Evolutionary conservation across 192 early-diverging fungal genomes (phyloP).

Genomic region (Entomortierella lignicola): DNA sequence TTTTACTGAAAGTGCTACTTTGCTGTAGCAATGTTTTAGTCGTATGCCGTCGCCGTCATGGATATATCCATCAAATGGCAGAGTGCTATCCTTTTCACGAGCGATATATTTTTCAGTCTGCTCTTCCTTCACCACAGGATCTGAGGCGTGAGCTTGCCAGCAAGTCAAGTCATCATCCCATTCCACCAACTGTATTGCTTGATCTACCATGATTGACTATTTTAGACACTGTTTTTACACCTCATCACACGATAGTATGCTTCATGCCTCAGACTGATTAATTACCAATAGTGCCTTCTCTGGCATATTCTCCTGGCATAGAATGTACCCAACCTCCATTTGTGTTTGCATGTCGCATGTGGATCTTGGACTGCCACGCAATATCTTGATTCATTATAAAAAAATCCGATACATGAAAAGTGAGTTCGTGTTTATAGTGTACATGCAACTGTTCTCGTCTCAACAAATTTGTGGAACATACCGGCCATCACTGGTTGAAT

Average conservation of each 20-base stretch:
- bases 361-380: constrained; percentile 69
- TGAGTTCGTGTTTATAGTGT: too few species aligned
- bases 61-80: constrained; percentile 35
- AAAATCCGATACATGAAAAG: too few species aligned
- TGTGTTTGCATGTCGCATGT: constrained; percentile 76
- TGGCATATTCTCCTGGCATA: constrained; percentile 68
- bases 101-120: constrained; percentile 8
- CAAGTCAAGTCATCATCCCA: constrained; percentile 50
- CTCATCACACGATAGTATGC: background rate
- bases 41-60: constrained; percentile 36
- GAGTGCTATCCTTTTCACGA: constrained; percentile 6
- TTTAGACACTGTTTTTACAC: too few species aligned
- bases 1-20: constrained; percentile 31
- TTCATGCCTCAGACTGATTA: constrained; percentile 50
- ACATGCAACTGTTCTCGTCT: background rate
- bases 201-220: constrained; percentile 6
- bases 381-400: too few species aligned
- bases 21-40: constrained; percentile 38
- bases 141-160: constrained; percentile 40
- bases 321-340: constrained; percentile 85
- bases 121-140: constrained; percentile 10
- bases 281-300: constrained; percentile 74
- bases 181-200: constrained; percentile 43
- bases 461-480: constrained; percentile 57
- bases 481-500: constrained; percentile 63